Evolutionary conservation across 2,329 filamentous ascomycete genomes (phyloP), one percentile per base, ranked within the genome.

Genomic region (Xylariaceae sp.): DNA sequence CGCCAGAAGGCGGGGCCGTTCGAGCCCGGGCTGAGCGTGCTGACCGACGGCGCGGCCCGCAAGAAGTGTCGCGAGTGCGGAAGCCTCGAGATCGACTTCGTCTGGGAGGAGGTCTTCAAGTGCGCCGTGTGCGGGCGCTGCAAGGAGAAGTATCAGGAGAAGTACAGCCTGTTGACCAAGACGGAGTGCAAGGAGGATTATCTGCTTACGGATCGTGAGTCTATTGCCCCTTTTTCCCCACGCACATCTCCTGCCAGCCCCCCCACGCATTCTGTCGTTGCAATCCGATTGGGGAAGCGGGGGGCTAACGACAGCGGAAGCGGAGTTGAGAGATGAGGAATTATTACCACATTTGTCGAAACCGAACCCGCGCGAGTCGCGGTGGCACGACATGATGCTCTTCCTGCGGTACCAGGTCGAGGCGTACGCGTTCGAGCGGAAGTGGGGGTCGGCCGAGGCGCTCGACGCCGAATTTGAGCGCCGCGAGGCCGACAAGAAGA

Each of bases 301-400:
- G 55, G 53, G 23, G 57, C 44, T 49, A 40, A 50, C 41, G 53
- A 32, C 18, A 19, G 14, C 20, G 49, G 59, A 61, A 90, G 90
- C 93, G 37, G 95, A 99, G 73, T 82, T 99, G n/a, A 89, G 89
- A 66, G 95, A 99, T 68, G 83, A 86, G 54, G 89, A 93, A 16
- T 79, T 99, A 1, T 80, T 99, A 0, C 93, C 93, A 0, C 93
- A 96, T 71, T 81, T 99, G 7, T 89, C 90, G 51, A 88, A 88
- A 32, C 93, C 95, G 1, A 99, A 99, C 67, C 95, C 95, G 0
- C 95, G 97, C 75, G 97, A 97, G 72, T 87, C 89, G 0, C 92
- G 93, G 56, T 99, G 92, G 91, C 92, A 97, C 73, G 91, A 96
- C 78, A 99, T 99, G 95, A 96, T 96, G 88, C 83, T 99, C 2